phyloP scores from a whole-genome alignment of 257 asterid species.

The Capsicum chinense region DNA sequence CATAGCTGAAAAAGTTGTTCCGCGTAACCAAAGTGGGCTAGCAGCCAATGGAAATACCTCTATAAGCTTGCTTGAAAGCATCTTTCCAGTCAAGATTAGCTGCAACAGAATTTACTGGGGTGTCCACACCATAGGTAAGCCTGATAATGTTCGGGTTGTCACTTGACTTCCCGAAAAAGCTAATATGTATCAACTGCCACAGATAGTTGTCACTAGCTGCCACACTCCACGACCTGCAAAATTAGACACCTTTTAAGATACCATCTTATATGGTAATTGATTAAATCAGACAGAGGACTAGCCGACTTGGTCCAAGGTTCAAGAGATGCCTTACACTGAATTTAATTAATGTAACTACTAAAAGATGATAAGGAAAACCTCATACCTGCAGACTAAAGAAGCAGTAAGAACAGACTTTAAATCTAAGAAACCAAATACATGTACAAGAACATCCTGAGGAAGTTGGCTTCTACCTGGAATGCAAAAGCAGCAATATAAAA shows the following conservation, averaged over 20 bases:
- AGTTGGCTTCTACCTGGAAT: constrained; percentile 54
- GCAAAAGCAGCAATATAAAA: constrained; percentile 29
- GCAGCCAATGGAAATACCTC: constrained; percentile 43
- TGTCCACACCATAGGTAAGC: constrained; percentile 25
- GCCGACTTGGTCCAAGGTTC: neutral
- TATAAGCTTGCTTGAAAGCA: constrained; percentile 50
- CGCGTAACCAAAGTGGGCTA: neutral
- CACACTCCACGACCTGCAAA: constrained; percentile 69
- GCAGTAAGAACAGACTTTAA: constrained; percentile 69
- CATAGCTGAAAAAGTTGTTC: neutral
- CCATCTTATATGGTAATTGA: constrained; percentile 25
- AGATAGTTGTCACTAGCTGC: constrained; percentile 72
- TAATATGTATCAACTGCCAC: constrained; percentile 59
- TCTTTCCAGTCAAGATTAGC: constrained; percentile 49
- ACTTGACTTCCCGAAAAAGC: constrained; percentile 45
- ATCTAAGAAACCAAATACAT: constrained; percentile 69
- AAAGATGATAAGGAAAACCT: neutral
- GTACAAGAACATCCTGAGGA: constrained; percentile 74
- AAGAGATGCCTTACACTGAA: constrained; percentile 19
- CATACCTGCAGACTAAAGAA: constrained; percentile 74
- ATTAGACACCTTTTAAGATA: constrained; percentile 13
- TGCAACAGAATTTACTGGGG: constrained; percentile 18
- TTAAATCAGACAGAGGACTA: constrained; percentile 11
- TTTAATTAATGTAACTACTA: constrained; percentile 1
- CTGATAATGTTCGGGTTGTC: constrained; percentile 26